Conservation (phyloP, 371 early-diverging fungal species). For the Rhizopus arrhizus region DNA sequence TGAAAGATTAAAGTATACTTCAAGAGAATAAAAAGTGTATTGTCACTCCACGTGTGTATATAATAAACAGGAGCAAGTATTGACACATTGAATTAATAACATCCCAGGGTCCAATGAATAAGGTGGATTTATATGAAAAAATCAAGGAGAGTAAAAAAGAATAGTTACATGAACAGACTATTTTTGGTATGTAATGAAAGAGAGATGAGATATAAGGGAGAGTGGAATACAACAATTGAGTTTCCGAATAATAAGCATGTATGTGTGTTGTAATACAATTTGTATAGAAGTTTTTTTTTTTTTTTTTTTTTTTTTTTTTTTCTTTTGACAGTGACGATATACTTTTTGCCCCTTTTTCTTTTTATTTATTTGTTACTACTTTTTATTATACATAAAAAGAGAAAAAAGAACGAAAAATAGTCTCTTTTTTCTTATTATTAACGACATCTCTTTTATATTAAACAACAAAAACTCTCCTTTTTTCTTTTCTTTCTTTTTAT, state of each 20-base stretch:
- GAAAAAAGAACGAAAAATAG: no score
- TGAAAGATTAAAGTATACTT: no score
- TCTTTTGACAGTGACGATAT: conserved; percentile 8
- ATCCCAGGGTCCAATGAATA: not conserved
- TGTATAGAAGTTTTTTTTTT: no score
- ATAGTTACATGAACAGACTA: not conserved
- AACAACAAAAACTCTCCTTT: not conserved
- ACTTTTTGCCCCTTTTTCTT: not conserved
- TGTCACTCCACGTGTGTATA: no score
- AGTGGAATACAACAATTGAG: not conserved
- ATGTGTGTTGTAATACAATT: no score
- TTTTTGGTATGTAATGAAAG: not conserved
- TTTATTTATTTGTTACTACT: no score
- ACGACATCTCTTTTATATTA: no score
- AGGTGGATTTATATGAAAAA: no score
- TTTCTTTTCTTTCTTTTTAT: not conserved
- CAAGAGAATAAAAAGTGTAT: no score
- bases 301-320: not conserved
- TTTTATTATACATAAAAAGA: no score
- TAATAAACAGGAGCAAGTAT: no score
- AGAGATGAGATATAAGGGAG: not conserved
- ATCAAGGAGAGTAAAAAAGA: not conserved
- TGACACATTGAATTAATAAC: not conserved
- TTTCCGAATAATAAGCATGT: not conserved
- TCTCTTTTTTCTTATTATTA: no score